Conservation (phyloP, 176 grass and related monocot species). For the Eragrostis nindensis region DNA sequence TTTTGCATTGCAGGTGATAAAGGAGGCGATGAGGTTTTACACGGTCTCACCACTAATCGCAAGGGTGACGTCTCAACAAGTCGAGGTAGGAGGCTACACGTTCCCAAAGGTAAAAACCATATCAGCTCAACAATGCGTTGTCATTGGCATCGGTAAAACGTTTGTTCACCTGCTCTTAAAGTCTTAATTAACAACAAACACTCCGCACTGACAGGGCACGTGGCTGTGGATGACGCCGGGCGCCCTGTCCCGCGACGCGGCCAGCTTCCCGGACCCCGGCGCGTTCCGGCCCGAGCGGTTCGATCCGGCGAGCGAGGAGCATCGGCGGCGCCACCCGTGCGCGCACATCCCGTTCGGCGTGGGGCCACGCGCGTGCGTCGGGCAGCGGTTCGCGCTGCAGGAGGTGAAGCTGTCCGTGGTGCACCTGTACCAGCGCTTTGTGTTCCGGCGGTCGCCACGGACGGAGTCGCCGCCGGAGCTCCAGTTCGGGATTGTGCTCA, state of each 20-base stretch:
- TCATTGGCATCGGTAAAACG: neutral
- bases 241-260: conserved; percentile 63
- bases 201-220: conserved; percentile 39
- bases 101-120: conserved; percentile 53
- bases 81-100: conserved; percentile 55
- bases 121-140: neutral
- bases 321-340: conserved; percentile 65
- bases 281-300: conserved; percentile 72
- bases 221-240: conserved; percentile 92
- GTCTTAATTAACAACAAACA: neutral
- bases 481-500: conserved; percentile 80
- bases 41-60: conserved; percentile 70
- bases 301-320: conserved; percentile 60
- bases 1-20: conserved; percentile 50
- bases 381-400: conserved; percentile 80
- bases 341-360: conserved; percentile 88
- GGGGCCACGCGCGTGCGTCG: conserved; percentile 78
- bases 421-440: conserved; percentile 61
- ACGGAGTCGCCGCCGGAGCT: conserved; percentile 81
- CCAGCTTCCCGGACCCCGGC: conserved; percentile 64
- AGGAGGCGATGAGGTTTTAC: conserved; percentile 80
- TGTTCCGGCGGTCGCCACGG: conserved; percentile 66
- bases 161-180: neutral
- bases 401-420: conserved; percentile 80
- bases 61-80: conserved; percentile 61